Base-by-base conservation (phyloP, 225 moss, liverwort and hornwort species). In the Bryoerythrophyllum caledonicum region DNA sequence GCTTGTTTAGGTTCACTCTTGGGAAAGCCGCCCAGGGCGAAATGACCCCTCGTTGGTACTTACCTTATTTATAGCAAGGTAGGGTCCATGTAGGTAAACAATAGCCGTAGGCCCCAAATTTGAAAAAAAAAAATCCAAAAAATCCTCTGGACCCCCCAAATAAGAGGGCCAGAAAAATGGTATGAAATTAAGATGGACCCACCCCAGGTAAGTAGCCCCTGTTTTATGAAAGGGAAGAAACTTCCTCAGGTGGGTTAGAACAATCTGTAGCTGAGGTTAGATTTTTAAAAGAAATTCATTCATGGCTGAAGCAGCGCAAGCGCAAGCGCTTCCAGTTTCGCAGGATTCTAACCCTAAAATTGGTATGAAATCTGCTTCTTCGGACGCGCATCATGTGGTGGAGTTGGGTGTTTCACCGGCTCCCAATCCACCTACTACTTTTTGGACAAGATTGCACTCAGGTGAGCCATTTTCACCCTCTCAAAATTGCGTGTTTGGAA, bases 361-460 rank as follows among this genome's bases (percentile, higher is more conserved):
- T 5, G 78, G 57, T 1, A 68, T 14, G n/a, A 56, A 55, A 23
- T 23, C 62, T 38, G 54, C 70, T 21, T 13, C 55, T 61, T 68
- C 7, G 0, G 23, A 34, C 12, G 6, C 16, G 8, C 59, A 32
- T 32, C 32, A 48, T 63, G 73, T 68, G 63, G 73, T 77, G 44
- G 73, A 74, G 60, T 44, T 56, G 25, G 77, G 67, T 24, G 32
- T 37, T 11, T 25, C n/a, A 35, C n/a, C 44, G 44, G 44, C 41
- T 54, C 37, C 53, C 37, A 68, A 77, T 48, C 40, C 77, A 26
- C 32, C 70, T 34, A 68, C 73, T 5, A 65, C 73, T 3, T 24
- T 71, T 4, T 65, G 67, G 34, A 60, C 53, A 73, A 69, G 43
- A 73, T 54, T 73, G 21, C 73, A 68, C 19, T 23, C 38, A 53